Evolutionary conservation across 805 yeast species (phyloP).

Genomic region (Zygotorulaspora danielsina): DNA sequence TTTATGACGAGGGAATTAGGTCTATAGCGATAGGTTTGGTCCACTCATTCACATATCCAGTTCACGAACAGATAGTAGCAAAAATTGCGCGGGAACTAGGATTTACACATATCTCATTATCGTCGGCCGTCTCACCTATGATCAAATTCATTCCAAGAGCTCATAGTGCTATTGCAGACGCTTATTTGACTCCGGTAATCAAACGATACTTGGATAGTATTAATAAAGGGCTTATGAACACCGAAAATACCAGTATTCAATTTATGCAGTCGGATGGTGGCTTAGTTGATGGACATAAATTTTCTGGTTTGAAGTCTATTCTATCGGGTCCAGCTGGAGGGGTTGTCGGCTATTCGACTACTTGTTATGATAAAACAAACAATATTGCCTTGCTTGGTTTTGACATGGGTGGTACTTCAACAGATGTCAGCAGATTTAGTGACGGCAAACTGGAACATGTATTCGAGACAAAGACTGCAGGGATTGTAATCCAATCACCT

Average conservation of each 20-base stretch:
- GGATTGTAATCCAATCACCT: conserved; percentile 77
- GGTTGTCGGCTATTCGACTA: conserved; percentile 84
- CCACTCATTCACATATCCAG: conserved; percentile 69
- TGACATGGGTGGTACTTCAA: conserved; percentile 89
- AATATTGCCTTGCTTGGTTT: conserved; percentile 67
- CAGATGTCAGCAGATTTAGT: conserved; percentile 73
- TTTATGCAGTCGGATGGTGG: conserved; percentile 99
- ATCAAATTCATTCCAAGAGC: conserved; percentile 71
- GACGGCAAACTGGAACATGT: conserved; percentile 69
- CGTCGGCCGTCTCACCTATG: conserved; percentile 70
- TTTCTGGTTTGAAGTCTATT: conserved; percentile 83
- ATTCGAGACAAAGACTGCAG: conserved; percentile 81
- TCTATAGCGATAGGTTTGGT: conserved; percentile 68
- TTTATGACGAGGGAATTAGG: conserved; percentile 54
- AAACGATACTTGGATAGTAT: conserved; percentile 58
- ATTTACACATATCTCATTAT: conserved; percentile 61
- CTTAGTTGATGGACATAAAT: conserved; percentile 71
- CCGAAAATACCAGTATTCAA: conserved; percentile 47
- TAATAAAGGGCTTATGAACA: conserved; percentile 55
- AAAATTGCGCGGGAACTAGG: conserved; percentile 59
- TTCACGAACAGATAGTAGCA: conserved; percentile 62
- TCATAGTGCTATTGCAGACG: conserved; percentile 74
- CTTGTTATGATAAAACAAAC: conserved; percentile 58
- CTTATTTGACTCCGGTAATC: conserved; percentile 76
- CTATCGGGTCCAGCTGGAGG: conserved; percentile 98